Base-by-base conservation (phyloP, 345 rosid species). In the Dovyalis caffra region DNA sequence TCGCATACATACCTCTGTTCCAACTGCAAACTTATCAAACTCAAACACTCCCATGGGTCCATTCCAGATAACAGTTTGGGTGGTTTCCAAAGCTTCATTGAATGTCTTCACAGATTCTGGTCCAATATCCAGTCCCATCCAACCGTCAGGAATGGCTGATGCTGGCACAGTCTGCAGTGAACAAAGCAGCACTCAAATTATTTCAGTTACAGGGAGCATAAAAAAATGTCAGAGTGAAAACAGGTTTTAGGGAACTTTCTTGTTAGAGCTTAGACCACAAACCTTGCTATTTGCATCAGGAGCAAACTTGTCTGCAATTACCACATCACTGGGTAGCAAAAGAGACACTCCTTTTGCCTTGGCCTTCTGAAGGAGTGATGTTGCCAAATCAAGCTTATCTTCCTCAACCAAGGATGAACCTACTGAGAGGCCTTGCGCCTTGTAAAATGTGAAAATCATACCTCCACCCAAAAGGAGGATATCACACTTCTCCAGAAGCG, bases 21-120 rank as follows among this genome's bases (percentile, higher is more conserved):
- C 98, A 78, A 74, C 80, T 1, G 97, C 97, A 68, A 94, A 94
- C 85, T 94, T 90, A 0, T 88, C 92, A 76, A 87, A 94, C 76
- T 94, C 98, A 73, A 94, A 94, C 81, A 91, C 98, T 77, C 97
- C 98, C 98, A 94, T 94, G 15, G 98, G 98, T 79, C 98, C 97
- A 33, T 92, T 94, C 98, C 98, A 94, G 88, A 94, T 94, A 69
- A 94, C 83, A 56, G 98, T 94, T 79, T 94, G 66, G 82, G 97
- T 90, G 34, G 95, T 86, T 70, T 84, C 98, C 79, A 94, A 69
- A 68, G 91, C 95, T 0, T 89, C 90, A 14, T 62, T 88, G 87
- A 94, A 92, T 64, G 93, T 86, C 87, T 88, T 91, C 32, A 94
- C 76, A 60, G 83, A 76, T 4, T 80, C 83, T 35, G 80, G 83